Percentiles rank a stretch among this genome's conserved stretches.
phyloP scores from a whole-genome alignment of 2,329 filamentous ascomycete genomes.

The Pestalotiopsis sp. region DNA sequence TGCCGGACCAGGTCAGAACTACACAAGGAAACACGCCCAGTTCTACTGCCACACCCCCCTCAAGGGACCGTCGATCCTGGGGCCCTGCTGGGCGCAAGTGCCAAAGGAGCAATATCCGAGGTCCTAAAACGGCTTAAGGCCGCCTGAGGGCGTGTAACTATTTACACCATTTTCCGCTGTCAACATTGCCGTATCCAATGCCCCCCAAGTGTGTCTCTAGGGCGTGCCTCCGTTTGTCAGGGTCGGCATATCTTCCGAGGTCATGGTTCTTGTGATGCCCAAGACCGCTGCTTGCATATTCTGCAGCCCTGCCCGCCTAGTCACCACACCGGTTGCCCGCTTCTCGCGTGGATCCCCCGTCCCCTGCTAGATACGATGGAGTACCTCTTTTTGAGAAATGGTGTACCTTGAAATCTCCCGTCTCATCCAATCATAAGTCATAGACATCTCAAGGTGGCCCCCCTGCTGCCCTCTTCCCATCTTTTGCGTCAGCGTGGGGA shows the following conservation, averaged over 20 bases:
- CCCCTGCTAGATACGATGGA: slow-evolving; percentile 37
- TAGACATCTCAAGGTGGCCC: slow-evolving; percentile 47
- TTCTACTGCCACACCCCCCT: slow-evolving; percentile 20
- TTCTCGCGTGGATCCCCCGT: slow-evolving; percentile 22
- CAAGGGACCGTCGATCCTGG: slow-evolving; percentile 16
- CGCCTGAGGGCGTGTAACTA: slow-evolving; percentile 27
- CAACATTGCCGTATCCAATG: slow-evolving; percentile 18
- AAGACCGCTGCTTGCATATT: slow-evolving; percentile 21
- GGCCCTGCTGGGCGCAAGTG: slow-evolving; percentile 24
- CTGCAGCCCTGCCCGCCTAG: slow-evolving; percentile 25
- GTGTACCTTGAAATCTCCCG: slow-evolving; percentile 31
- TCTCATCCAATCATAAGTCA: slow-evolving; percentile 57
- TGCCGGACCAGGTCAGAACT: background rate
- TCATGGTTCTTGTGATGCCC: slow-evolving; percentile 16
- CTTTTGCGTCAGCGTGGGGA: slow-evolving; percentile 30
- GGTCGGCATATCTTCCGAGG: slow-evolving; percentile 10
- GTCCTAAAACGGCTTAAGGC: slow-evolving; percentile 37
- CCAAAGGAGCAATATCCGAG: slow-evolving; percentile 37
- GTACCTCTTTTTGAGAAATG: slow-evolving; percentile 44
- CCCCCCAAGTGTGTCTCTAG: slow-evolving; percentile 34
- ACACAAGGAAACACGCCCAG: background rate
- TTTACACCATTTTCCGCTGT: slow-evolving; percentile 17
- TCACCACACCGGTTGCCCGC: slow-evolving; percentile 29
- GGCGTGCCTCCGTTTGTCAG: slow-evolving; percentile 14
- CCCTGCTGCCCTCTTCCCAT: slow-evolving; percentile 14